Base-by-base conservation (phyloP, 1,139 yeast genomes). In the Nadsonia commutata region DNA sequence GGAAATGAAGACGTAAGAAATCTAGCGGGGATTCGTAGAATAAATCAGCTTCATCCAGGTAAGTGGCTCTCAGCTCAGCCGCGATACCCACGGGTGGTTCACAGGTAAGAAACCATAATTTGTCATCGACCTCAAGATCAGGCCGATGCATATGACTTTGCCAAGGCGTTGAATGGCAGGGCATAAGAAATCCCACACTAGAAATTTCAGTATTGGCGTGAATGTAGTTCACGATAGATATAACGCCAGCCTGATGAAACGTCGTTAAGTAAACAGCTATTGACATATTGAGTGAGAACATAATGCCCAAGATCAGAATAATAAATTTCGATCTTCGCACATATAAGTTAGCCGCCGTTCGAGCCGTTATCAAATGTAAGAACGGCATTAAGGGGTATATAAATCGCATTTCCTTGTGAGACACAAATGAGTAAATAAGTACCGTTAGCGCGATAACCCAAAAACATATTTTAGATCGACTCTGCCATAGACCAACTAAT, bases 101-200 rank as follows among this genome's bases (percentile, higher is more conserved):
- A 58, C 99, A 93, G 0, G 95, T 77, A 37, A 93, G 65, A 47
- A 80, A 80, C 95, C 95, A 83, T 2, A 75, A 61, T n/a, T n/a
- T n/a, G 7, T 63, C 60, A 3, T 4, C 33, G 16, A 13, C 33
- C 16, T 27, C 33, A 13, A 40, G 44, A 3, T 74, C 59, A 17
- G 69, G 70, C 20, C 81, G 63, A 54, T 86, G 95, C 38, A 93
- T 61, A 54, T 81, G 78, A 33, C 94, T 75, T 56, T 85, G 95
- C 80, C 94, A 84, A 2, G 98, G 98, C 0, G 97, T 88, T 0
- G 97, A 88, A 59, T 93, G 98, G 55, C 98, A 93, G 0, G 99
- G 98, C 57, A 88, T 84, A 18, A 93, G 59, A 51, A 90, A 80
- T 1, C 95, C 94, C 38, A 86, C 65, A 2, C 81, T 70, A 0